These are phyloP conservation scores for Vanrija pseudolonga DNA, from an alignment of 1,284 basidiomycete species.

Conservation along the genomic window DNA sequence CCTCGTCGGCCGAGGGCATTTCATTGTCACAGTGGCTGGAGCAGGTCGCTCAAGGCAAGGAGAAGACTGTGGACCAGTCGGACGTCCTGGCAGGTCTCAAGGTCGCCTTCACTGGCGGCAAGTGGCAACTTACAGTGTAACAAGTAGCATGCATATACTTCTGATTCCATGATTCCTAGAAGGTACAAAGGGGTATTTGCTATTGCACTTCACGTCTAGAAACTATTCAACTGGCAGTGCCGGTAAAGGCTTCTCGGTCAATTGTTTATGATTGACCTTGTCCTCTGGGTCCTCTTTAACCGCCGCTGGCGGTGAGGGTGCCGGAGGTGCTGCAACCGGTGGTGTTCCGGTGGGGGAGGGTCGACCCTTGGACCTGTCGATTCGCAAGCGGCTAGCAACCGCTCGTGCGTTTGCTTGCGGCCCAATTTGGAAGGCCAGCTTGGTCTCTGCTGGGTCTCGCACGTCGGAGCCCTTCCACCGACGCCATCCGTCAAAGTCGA, in stretches of 20 bases:
- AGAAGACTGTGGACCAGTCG: slow-evolving; percentile 24
- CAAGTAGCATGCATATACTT: slow-evolving; percentile 7
- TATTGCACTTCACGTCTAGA: background rate
- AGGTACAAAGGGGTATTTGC: background rate
- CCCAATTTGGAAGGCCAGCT: slow-evolving; percentile 39
- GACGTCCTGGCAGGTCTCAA: slow-evolving; percentile 32
- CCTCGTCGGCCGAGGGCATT: slow-evolving; percentile 3
- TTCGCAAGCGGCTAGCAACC: slow-evolving; percentile 37
- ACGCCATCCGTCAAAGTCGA: slow-evolving; percentile 51
- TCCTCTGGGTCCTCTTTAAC: background rate
- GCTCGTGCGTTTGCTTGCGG: slow-evolving; percentile 42
- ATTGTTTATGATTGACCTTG: background rate
- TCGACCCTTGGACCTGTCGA: slow-evolving; percentile 33
- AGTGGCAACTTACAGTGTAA: slow-evolving; percentile 31
- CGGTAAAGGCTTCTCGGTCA: slow-evolving; percentile 1
- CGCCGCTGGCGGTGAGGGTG: background rate
- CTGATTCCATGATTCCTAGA: slow-evolving; percentile 17
- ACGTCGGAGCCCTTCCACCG: slow-evolving; percentile 43
- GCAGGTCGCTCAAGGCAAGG: slow-evolving; percentile 26
- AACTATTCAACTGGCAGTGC: slow-evolving; percentile 1
- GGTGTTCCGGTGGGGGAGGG: background rate
- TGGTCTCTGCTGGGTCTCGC: slow-evolving; percentile 31
- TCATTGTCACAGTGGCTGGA: slow-evolving; percentile 21
- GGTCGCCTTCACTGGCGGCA: slow-evolving; percentile 28
- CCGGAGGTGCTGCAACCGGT: background rate